These are phyloP conservation scores for Cladosporium sp. DNA, from an alignment of 2,329 filamentous ascomycete genomes.

Conservation along the genomic window DNA sequence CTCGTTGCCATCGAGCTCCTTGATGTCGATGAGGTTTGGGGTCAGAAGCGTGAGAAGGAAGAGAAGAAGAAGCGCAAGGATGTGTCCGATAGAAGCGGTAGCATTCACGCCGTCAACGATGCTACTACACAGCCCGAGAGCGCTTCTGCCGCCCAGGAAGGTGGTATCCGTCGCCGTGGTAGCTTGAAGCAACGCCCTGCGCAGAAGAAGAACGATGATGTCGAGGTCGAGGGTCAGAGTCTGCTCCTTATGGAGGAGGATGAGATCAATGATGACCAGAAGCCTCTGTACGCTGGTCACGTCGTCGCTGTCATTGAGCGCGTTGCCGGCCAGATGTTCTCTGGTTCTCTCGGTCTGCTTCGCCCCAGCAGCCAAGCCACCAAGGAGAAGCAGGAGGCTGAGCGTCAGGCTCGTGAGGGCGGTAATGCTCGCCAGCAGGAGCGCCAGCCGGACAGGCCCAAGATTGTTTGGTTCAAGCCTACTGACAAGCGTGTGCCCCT, in stretches of 20 bases:
- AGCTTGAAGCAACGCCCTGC: constrained; percentile 95
- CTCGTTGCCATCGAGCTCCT: constrained; percentile 93
- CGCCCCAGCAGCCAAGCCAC: constrained; percentile 97
- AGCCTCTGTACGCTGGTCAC: constrained; percentile 94
- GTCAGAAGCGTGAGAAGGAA: constrained; percentile 98
- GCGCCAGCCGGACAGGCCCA: constrained; percentile 91
- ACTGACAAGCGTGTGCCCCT: constrained; percentile 98
- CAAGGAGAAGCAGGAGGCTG: constrained; percentile 98
- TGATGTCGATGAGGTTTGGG: constrained; percentile 97
- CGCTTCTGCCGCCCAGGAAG: constrained; percentile 68
- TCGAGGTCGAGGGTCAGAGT: constrained; percentile 97
- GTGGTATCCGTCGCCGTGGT: constrained; percentile 85
- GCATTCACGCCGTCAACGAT: constrained; percentile 66
- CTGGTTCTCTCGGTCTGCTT: constrained; percentile 84
- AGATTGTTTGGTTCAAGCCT: constrained; percentile 99
- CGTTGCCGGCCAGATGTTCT: constrained; percentile 98
- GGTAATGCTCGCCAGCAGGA: constrained; percentile 70
- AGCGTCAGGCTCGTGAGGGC: constrained; percentile 87
- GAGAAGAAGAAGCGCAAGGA: constrained; percentile 99
- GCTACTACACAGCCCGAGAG: constrained; percentile 56
- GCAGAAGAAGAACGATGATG: constrained; percentile 99
- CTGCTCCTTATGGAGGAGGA: constrained; percentile 96
- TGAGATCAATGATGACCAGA: constrained; percentile 97
- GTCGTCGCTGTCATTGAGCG: constrained; percentile 97
- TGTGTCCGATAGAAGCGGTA: constrained; percentile 84